Conservation (phyloP, 2,329 filamentous ascomycete species). For the Monosporascus sp. region DNA sequence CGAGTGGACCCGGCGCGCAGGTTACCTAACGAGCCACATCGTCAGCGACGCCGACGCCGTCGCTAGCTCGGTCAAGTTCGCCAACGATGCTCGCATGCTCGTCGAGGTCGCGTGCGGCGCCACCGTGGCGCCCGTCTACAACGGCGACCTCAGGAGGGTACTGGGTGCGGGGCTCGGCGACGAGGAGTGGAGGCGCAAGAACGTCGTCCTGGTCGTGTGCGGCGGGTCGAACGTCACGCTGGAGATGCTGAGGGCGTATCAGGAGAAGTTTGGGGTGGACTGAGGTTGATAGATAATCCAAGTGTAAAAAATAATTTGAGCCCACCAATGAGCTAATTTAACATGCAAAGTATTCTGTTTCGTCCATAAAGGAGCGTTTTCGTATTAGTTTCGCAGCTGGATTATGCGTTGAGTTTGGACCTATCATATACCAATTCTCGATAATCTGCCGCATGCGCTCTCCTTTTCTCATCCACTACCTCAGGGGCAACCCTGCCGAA, state of each 20-base stretch:
- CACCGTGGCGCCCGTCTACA: constrained; percentile 64
- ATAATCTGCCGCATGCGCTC: constrained; percentile 5
- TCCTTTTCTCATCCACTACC: neutral
- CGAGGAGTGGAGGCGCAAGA: constrained; percentile 58
- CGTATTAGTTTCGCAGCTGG: no score
- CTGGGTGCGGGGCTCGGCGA: constrained; percentile 49
- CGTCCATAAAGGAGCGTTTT: no score
- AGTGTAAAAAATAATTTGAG: no score
- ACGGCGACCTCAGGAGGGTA: constrained; percentile 54
- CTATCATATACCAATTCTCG: constrained; percentile 10
- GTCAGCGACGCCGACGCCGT: constrained; percentile 75
- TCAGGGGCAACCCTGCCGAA: constrained; percentile 10
- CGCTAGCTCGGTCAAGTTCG: constrained; percentile 67
- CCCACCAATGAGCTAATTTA: no score
- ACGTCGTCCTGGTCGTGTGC: constrained; percentile 80
- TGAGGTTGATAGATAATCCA: neutral
- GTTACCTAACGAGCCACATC: constrained; percentile 50
- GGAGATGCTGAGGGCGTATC: constrained; percentile 55
- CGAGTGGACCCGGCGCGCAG: constrained; percentile 50
- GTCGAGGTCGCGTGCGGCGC: constrained; percentile 86
- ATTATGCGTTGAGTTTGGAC: neutral
- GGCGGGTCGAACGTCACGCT: constrained; percentile 67
- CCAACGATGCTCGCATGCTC: constrained; percentile 74
- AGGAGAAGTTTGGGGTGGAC: constrained; percentile 37
- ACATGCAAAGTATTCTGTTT: no score